Conservation (phyloP, 108 stramenopile species). For the Craspedostauros australis region DNA sequence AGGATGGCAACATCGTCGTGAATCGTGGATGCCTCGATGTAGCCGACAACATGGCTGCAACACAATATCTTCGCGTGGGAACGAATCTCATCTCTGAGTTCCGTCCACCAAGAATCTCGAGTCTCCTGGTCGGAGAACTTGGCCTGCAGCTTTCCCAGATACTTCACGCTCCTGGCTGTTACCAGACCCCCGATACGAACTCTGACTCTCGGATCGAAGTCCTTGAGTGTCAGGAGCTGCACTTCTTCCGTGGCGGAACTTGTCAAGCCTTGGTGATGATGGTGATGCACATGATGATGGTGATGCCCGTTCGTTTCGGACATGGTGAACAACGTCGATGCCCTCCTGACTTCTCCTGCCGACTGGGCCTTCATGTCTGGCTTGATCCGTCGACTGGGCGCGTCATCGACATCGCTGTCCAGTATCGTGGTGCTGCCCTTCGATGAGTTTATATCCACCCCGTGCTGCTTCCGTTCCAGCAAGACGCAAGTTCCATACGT, state of each 20-base stretch:
- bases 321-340: constrained; percentile 4
- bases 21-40: constrained; percentile 88
- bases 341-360: not conserved
- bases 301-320: constrained; percentile 14
- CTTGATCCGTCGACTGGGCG: no score
- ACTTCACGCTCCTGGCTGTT: constrained; percentile 91
- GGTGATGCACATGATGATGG: constrained; percentile 12
- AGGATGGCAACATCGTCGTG: constrained; percentile 95
- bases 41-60: constrained; percentile 93
- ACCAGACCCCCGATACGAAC: constrained; percentile 93
- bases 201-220: constrained; percentile 80
- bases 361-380: no score
- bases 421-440: not conserved
- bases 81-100: constrained; percentile 92
- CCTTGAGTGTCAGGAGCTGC: constrained; percentile 76
- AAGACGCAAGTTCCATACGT: constrained; percentile 93
- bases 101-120: constrained; percentile 94
- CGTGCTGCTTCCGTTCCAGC: constrained; percentile 39
- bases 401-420: not conserved
- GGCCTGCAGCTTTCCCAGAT: constrained; percentile 82
- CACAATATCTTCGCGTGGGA: constrained; percentile 89
- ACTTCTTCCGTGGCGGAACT: constrained; percentile 83
- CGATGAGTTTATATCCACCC: not conserved
- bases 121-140: constrained; percentile 92
- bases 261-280: no score